A percentile compares a stretch with the other conserved stretches of the same genome.
Conservation (phyloP, 108 stramenopile genomes). For the Nitzschia sp. region DNA sequence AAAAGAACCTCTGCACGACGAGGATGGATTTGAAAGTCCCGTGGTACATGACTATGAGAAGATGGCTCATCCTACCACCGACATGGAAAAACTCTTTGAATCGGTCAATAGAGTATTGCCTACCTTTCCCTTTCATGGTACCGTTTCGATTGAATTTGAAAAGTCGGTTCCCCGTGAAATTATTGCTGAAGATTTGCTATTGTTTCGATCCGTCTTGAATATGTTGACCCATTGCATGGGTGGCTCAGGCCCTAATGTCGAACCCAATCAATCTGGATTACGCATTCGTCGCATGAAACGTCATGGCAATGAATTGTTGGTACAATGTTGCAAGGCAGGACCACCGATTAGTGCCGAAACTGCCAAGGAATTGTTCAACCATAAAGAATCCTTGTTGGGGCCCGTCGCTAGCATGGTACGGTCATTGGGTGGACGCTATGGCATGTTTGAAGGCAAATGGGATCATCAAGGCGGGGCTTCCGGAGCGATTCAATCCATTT, state of each 20-base stretch:
- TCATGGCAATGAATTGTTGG: conserved; percentile 9
- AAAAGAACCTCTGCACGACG: not conserved
- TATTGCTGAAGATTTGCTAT: conserved; percentile 16
- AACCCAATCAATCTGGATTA: not conserved
- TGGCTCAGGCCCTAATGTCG: not conserved
- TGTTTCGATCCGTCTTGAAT: conserved; percentile 12
- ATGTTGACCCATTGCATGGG: conserved; percentile 27
- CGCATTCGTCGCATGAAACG: conserved; percentile 25
- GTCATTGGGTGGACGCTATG: conserved; percentile 12
- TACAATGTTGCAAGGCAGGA: not conserved
- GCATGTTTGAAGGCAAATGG: conserved; percentile 23
- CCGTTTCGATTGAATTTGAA: conserved; percentile 10
- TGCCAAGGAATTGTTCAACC: conserved; percentile 13
- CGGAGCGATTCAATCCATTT: conserved; percentile 27
- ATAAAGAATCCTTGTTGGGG: conserved; percentile 11
- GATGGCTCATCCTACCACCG: conserved; percentile 2
- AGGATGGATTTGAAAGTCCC: not conserved
- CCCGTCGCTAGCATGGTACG: conserved; percentile 23
- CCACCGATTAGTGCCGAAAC: not conserved
- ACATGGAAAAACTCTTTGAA: conserved; percentile 21
- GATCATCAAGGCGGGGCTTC: not conserved
- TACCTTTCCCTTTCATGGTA: conserved; percentile 8
- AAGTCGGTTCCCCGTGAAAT: conserved; percentile 8
- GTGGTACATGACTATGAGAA: not conserved
- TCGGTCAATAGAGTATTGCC: not conserved